Conservation (phyloP, 768 basidiomycete species). For the Favolaschia claudopus region DNA sequence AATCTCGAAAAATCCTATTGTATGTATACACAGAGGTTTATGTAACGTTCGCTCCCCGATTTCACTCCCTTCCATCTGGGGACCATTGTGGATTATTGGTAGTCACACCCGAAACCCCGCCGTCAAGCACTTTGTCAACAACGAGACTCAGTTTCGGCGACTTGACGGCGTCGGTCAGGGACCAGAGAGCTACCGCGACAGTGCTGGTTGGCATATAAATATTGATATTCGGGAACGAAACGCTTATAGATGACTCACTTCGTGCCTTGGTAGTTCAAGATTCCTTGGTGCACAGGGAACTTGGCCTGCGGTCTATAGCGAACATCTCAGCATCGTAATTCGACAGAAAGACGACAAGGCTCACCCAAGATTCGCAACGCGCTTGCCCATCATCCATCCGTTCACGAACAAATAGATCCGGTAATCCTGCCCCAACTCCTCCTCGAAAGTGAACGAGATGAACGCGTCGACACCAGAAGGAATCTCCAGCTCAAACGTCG, state of each 20-base stretch:
- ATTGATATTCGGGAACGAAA: background rate
- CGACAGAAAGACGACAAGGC: slow-evolving; percentile 26
- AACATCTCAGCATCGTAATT: background rate
- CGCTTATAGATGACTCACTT: slow-evolving; percentile 56
- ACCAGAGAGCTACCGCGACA: slow-evolving; percentile 74
- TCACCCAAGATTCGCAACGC: slow-evolving; percentile 74
- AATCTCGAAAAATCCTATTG: too few relatives aligned
- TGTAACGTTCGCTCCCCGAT: too few relatives aligned
- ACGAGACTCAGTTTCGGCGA: slow-evolving; percentile 61
- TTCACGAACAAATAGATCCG: slow-evolving; percentile 81
- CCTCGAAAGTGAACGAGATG: slow-evolving; percentile 76
- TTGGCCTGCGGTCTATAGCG: slow-evolving; percentile 70
- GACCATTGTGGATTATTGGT: slow-evolving; percentile 70
- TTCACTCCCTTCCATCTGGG: slow-evolving; percentile 35
- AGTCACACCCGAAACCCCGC: slow-evolving; percentile 66
- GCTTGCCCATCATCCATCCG: slow-evolving; percentile 91
- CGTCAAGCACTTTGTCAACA: slow-evolving; percentile 66
- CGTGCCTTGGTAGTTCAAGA: slow-evolving; percentile 72
- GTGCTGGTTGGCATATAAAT: slow-evolving; percentile 43
- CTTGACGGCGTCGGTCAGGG: slow-evolving; percentile 57
- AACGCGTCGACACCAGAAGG: slow-evolving; percentile 68
- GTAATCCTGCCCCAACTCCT: slow-evolving; percentile 67
- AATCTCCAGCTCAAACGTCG: slow-evolving; percentile 71
- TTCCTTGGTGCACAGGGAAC: slow-evolving; percentile 87
- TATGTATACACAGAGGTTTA: too few relatives aligned